Base-by-base conservation (phyloP, 106 monocot genomes). In the Acorus calamus region DNA sequence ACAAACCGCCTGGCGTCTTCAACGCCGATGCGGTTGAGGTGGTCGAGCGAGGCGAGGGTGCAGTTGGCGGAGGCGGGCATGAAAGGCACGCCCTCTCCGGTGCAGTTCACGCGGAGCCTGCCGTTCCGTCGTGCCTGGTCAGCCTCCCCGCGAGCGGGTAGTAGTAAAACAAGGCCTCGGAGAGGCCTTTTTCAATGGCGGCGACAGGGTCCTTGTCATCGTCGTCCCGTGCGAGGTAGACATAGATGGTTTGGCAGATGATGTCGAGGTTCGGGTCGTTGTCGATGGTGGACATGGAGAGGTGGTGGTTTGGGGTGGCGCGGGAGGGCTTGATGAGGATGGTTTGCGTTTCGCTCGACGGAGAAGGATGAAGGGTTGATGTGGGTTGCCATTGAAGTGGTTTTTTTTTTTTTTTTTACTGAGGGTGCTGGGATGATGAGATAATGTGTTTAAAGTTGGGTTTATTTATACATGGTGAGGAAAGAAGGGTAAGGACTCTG, bases 191-290 rank as follows among this genome's bases (percentile, higher is more conserved):
- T 58, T 58, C 8, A 42, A 58, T 58, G 14, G 42, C 14, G 4
- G 58, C 14, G 8, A 42, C 14, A 8, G 58, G 58, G 42, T 58
- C 58, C 8, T 41, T 14, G 8, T 58, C 14, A 2, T 11, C 14
- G 2, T 58, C 58, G 8, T 58, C 28, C 28, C 28, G 14, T 4
- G 58, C n/a, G 8, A 8, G n/a, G 14, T 58, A 58, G 58, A 58
- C 58, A 28, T 58, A 58, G 41, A 58, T 58, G 5, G 58, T 42
- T 58, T 58, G 58, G 14, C 58, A 58, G 4, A 58, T 12, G 14
- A 58, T 14, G 5, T 58, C 58, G 14, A 58, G 12, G 58, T 58
- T 58, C 14, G 58, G 58, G 42, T 58, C 58, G 42, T 58, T 58
- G 58, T 58, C 58, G 42, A 58, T 58, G 28, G 58, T 58, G 58